A percentile compares a stretch with the other conserved stretches of the same genome.
Evolutionary conservation across 1,284 basidiomycete genomes (phyloP).

Genomic region (Naganishia sp.): DNA sequence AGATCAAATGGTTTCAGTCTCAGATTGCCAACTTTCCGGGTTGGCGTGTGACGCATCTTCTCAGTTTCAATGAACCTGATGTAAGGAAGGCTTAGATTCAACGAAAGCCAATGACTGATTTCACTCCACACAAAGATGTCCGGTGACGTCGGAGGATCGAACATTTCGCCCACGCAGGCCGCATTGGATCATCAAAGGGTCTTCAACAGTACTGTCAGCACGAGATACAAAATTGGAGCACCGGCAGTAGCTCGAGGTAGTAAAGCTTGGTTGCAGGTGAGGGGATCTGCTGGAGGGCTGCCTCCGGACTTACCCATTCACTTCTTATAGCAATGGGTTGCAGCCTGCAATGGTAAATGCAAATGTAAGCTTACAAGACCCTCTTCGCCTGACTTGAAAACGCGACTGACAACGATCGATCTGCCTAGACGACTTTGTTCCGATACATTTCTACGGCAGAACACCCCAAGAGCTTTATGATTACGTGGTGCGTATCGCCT

Average conservation of each 20-base stretch:
- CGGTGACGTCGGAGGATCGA: constrained; percentile 36
- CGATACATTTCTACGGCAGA: constrained; percentile 46
- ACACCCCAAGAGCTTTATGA: constrained; percentile 40
- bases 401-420: neutral
- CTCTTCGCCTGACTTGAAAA: neutral
- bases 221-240: constrained; percentile 39
- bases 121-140: neutral
- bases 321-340: constrained; percentile 36
- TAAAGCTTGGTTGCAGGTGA: constrained; percentile 42
- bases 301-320: neutral
- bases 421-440: constrained; percentile 42
- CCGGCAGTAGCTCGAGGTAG: constrained; percentile 45
- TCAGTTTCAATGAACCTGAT: constrained; percentile 47
- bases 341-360: constrained; percentile 42
- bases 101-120: constrained; percentile 9
- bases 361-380: constrained; percentile 16
- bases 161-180: constrained; percentile 36
- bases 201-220: constrained; percentile 36
- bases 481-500: constrained; percentile 34
- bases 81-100: neutral
- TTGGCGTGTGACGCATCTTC: constrained; percentile 37
- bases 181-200: constrained; percentile 40
- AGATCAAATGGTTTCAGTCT: constrained; percentile 29
- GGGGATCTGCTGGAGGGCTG: neutral
- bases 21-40: constrained; percentile 24